Evolutionary conservation across 345 rosid genomes (phyloP).

Genomic region (Citrus cavaleriei): DNA sequence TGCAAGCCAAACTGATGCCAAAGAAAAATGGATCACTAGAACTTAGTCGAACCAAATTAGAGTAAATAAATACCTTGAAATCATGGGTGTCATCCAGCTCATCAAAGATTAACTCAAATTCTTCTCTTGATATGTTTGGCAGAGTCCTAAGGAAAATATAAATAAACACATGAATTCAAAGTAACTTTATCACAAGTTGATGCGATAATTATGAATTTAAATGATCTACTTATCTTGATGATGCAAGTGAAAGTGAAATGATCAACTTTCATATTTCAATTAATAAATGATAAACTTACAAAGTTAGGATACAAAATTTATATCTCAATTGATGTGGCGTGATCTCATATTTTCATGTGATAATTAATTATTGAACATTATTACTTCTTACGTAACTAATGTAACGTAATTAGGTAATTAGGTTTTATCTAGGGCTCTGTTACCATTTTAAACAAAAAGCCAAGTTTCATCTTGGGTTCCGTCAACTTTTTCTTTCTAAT

Average conservation of each 20-base stretch:
- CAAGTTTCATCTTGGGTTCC: too few relatives aligned
- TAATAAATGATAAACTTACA: too few relatives aligned
- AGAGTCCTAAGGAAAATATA: conserved; percentile 51
- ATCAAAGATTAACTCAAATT: conserved; percentile 77
- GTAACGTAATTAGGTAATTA: too few relatives aligned
- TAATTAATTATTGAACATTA: too few relatives aligned
- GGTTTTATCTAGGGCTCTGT: too few relatives aligned
- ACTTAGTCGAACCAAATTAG: background rate
- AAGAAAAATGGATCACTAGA: background rate
- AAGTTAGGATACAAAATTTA: too few relatives aligned
- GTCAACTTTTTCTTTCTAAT: too few relatives aligned
- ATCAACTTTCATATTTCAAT: too few relatives aligned
- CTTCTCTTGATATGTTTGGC: conserved; percentile 84
- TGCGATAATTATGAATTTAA: background rate
- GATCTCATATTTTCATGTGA: too few relatives aligned
- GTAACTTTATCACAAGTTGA: conserved; percentile 6
- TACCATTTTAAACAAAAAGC: too few relatives aligned
- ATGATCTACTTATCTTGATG: background rate
- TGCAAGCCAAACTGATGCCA: background rate
- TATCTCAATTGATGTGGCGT: too few relatives aligned
- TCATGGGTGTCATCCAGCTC: conserved; percentile 91
- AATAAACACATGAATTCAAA: background rate
- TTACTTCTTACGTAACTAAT: too few relatives aligned
- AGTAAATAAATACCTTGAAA: conserved; percentile 64
- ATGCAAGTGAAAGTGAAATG: background rate